A percentile compares a stretch with the other conserved stretches of the same genome.
Evolutionary conservation across 495 filamentous ascomycete species (phyloP).

Genomic region (Lepraria neglecta): DNA sequence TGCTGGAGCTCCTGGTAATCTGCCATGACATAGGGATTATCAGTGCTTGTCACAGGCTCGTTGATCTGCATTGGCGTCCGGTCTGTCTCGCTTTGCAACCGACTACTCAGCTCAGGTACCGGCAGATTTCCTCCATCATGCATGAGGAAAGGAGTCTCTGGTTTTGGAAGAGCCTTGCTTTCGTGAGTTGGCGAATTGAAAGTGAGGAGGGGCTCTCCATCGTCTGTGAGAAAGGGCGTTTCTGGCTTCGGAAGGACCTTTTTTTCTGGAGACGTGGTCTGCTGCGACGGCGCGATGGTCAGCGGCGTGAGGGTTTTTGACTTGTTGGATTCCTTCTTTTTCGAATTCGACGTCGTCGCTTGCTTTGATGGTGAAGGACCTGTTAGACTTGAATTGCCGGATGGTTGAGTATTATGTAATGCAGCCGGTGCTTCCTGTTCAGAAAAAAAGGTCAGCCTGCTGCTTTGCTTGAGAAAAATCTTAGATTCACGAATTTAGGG

Average conservation of each 20-base stretch:
- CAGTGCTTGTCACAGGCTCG: background rate
- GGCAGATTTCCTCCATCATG: slow-evolving; percentile 9
- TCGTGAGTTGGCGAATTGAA: background rate
- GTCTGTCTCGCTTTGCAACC: background rate
- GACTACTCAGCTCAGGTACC: background rate
- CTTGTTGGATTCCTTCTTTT: background rate
- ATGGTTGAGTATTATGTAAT: background rate
- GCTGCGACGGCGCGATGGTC: background rate
- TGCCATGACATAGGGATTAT: background rate
- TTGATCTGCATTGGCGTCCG: background rate
- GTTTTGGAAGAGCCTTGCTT: slow-evolving; percentile 5
- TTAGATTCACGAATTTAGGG: background rate
- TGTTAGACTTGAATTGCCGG: background rate
- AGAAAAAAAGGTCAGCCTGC: background rate
- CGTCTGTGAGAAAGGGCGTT: background rate
- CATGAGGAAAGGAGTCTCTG: slow-evolving; percentile 12
- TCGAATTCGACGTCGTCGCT: background rate
- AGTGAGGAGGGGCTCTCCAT: background rate
- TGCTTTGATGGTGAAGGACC: background rate
- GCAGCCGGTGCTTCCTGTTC: background rate
- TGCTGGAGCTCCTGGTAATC: background rate
- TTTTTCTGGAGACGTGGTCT: background rate
- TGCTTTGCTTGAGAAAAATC: background rate
- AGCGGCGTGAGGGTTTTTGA: too few species aligned
- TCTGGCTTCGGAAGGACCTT: slow-evolving; percentile 2